Conservation (phyloP, 768 basidiomycete genomes). For the Pleurotus tuber-regium region DNA sequence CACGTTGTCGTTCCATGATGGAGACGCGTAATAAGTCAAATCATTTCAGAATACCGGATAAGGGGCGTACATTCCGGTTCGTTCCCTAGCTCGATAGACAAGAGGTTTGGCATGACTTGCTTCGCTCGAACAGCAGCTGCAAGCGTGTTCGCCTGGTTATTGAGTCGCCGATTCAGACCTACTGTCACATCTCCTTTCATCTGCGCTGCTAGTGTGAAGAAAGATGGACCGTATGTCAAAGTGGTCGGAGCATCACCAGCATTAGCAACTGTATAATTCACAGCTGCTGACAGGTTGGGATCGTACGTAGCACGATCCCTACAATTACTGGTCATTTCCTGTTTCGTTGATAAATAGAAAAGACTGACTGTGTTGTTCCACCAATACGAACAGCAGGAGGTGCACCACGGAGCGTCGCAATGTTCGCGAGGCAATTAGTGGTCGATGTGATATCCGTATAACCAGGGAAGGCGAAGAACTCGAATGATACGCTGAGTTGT, state of each 20-base stretch:
- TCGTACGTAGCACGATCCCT: constrained; percentile 40
- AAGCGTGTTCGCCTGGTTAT: constrained; percentile 32
- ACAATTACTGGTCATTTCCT: not conserved
- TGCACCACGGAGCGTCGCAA: constrained; percentile 27
- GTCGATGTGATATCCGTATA: constrained; percentile 30
- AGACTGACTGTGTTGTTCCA: constrained; percentile 34
- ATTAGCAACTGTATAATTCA: constrained; percentile 33
- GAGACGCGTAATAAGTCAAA: not conserved
- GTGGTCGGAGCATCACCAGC: constrained; percentile 31
- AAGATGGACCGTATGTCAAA: constrained; percentile 30
- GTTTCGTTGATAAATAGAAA: not conserved
- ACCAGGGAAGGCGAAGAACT: constrained; percentile 38
- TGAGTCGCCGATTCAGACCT: constrained; percentile 35
- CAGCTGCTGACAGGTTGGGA: constrained; percentile 24
- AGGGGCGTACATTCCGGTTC: constrained; percentile 32
- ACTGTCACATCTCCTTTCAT: constrained; percentile 31
- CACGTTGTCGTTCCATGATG: not conserved
- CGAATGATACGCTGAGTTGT: constrained; percentile 32
- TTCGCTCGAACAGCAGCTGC: constrained; percentile 29
- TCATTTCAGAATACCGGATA: not conserved
- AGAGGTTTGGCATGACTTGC: constrained; percentile 28
- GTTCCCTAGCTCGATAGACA: constrained; percentile 35
- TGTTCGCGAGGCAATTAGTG: constrained; percentile 28
- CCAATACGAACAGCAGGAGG: constrained; percentile 34
- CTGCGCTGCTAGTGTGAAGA: constrained; percentile 28